Evolutionary conservation across 2,329 filamentous ascomycete genomes (phyloP), one percentile per base, ranked within the genome.

Genomic region (Dryadomyces quercivorus): DNA sequence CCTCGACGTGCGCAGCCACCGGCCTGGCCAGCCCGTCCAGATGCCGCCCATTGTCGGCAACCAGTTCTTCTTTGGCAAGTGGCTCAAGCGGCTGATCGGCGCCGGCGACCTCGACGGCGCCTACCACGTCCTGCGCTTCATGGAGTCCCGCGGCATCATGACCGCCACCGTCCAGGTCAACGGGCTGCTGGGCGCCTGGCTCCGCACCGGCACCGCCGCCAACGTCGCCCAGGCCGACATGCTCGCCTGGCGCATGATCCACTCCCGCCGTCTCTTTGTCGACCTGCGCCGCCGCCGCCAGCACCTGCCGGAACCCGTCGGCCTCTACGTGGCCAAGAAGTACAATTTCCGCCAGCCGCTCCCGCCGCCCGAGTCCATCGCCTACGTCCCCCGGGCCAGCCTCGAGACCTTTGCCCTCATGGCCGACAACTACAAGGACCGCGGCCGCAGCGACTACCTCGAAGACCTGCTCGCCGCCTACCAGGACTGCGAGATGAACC

Each of bases 11-110:
- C 70, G 42, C 16, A 44, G 16, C 5, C 12, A 20, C 12, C 10
- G 4, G 36, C 10, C 36, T 8, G 36, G 69, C 52, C 70, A 70
- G 55, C 64, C 61, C 21, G 38, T 12, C 13, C 26, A 2, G n/a
- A 67, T 81, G 55, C 77, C 78, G 1, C 70, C 71, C 1, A 68
- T 72, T 9, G 67, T 81, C 43, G 73, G 71, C 51, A 93, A 94
- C 66, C 83, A 85, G 59, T 92, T 89, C 68, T 88, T 95, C 67
- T 86, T 90, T 60, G 86, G 85, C 38, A 91, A 88, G 62, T 95
- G 90, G 91, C 77, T 95, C 63, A 92, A 92, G 67, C 82, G 86
- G 51, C 78, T 94, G 9, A 86, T 94, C 55, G 84, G 84, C 16
- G 79, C 83, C 56, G 82, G 82, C 2, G 79, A 89, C 59, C 69